phyloP scores from a whole-genome alignment of 805 yeast species.

The Saturnispora gosingensis region DNA sequence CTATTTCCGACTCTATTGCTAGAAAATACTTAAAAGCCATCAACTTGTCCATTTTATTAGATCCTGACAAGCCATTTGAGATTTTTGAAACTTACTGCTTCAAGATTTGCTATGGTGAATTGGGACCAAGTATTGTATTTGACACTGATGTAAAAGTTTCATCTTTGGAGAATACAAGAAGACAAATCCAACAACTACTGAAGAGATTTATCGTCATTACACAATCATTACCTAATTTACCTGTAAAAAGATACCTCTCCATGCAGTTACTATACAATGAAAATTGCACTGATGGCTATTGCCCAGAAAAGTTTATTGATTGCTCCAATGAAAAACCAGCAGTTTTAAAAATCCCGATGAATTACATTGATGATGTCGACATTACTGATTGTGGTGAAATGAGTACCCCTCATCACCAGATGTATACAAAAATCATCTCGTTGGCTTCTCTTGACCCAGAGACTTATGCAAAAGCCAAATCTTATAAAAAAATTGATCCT shows the following conservation, averaged over 20 bases:
- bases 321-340: constrained; percentile 30
- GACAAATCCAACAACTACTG: constrained; percentile 39
- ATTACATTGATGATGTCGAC: constrained; percentile 12
- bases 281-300: constrained; percentile 36
- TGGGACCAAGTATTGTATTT: constrained; percentile 5
- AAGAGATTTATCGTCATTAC: constrained; percentile 43
- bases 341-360: constrained; percentile 28
- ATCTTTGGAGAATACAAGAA: constrained; percentile 30
- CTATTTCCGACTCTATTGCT: constrained; percentile 37
- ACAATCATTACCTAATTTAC: constrained; percentile 44
- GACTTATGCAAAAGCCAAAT: constrained; percentile 21
- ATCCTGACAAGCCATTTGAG: constrained; percentile 33
- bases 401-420: constrained; percentile 17
- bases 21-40: constrained; percentile 35
- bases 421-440: constrained; percentile 22
- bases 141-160: constrained; percentile 10
- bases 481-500: constrained; percentile 24
- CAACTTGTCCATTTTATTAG: constrained; percentile 37
- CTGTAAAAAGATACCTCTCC: constrained; percentile 36
- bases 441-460: constrained; percentile 23
- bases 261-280: constrained; percentile 44
- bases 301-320: constrained; percentile 36
- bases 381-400: constrained; percentile 19
- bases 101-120: constrained; percentile 32
- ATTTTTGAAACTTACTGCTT: constrained; percentile 45